Evolutionary conservation across 2,329 filamentous ascomycete species (phyloP).

Genomic region (Magnaporthales sp.): DNA sequence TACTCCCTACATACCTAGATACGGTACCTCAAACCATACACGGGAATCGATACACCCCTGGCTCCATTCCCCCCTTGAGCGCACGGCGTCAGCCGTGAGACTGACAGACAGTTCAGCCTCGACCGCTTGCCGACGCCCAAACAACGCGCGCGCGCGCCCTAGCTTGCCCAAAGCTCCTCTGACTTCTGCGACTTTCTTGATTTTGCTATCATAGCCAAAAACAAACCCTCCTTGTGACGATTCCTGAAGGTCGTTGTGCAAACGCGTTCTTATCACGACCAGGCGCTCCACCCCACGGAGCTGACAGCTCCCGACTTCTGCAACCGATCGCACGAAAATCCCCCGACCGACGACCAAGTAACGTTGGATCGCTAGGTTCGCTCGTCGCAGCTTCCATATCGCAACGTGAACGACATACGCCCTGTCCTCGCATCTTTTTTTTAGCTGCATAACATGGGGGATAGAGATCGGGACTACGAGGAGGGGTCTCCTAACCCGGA

Average conservation of each 20-base stretch:
- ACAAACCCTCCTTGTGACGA: not conserved
- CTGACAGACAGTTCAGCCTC: not conserved
- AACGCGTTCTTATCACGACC: not conserved
- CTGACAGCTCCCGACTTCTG: not conserved
- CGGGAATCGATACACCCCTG: not conserved
- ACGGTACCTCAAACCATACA: not conserved
- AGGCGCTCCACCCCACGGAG: not conserved
- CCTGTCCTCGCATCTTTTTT: not conserved
- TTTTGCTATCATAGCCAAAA: not conserved
- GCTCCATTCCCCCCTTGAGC: not conserved
- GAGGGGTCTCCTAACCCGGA: conserved; percentile 69
- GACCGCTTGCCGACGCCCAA: not conserved
- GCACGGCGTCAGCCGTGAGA: not conserved
- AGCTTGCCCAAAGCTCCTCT: not conserved
- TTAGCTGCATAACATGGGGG: conserved; percentile 29
- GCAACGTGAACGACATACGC: not conserved
- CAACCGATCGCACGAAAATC: not conserved
- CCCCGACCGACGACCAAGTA: not conserved
- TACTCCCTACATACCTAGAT: not conserved
- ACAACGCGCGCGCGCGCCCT: not conserved
- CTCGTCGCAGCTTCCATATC: not conserved
- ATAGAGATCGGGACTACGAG: conserved; percentile 37
- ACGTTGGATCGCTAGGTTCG: not conserved
- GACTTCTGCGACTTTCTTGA: not conserved
- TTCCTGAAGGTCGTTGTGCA: not conserved